Evolutionary conservation across 176 grass and related monocot species (phyloP).

Genomic region (Lolium rigidum): DNA sequence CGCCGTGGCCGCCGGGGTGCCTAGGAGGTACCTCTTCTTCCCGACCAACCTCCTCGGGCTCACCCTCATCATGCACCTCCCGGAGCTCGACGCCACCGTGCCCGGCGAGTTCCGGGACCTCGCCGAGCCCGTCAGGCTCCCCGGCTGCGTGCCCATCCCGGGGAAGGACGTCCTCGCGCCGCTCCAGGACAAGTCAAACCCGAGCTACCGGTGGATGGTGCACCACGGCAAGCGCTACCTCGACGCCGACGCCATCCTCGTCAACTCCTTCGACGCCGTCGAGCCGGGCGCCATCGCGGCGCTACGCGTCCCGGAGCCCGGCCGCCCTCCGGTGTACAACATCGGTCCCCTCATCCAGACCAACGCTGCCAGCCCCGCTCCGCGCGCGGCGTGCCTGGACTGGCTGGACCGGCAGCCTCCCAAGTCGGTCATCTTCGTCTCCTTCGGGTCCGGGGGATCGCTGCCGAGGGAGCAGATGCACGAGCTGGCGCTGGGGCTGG

Average conservation of each 20-base stretch:
- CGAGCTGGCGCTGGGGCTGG: constrained; percentile 63
- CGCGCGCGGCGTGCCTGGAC: constrained; percentile 46
- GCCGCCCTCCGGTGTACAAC: constrained; percentile 33
- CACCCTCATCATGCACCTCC: constrained; percentile 62
- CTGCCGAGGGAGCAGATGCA: constrained; percentile 40
- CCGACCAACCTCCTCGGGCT: constrained; percentile 60
- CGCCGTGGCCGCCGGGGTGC: constrained; percentile 44
- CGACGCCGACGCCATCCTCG: constrained; percentile 57
- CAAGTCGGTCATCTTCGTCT: constrained; percentile 58
- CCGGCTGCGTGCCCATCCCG: constrained; percentile 67
- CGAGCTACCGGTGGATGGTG: constrained; percentile 62
- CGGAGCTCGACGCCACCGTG: constrained; percentile 39
- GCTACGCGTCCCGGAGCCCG: constrained; percentile 29
- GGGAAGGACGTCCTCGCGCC: constrained; percentile 52
- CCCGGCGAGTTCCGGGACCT: constrained; percentile 60
- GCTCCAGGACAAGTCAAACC: constrained; percentile 54
- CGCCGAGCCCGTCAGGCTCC: constrained; percentile 55
- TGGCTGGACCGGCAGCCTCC: constrained; percentile 68
- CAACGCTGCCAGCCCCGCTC: constrained; percentile 15
- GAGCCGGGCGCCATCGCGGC: constrained; percentile 40
- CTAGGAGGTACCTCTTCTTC: constrained; percentile 53
- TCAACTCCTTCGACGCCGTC: constrained; percentile 72
- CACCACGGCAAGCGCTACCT: constrained; percentile 51
- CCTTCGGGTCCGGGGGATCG: constrained; percentile 57
- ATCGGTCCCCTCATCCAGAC: constrained; percentile 54